Percentiles rank a stretch among this genome's conserved stretches.
Evolutionary conservation across 2,329 filamentous ascomycete genomes (phyloP).

Genomic region (Ceratocystis ficicola): DNA sequence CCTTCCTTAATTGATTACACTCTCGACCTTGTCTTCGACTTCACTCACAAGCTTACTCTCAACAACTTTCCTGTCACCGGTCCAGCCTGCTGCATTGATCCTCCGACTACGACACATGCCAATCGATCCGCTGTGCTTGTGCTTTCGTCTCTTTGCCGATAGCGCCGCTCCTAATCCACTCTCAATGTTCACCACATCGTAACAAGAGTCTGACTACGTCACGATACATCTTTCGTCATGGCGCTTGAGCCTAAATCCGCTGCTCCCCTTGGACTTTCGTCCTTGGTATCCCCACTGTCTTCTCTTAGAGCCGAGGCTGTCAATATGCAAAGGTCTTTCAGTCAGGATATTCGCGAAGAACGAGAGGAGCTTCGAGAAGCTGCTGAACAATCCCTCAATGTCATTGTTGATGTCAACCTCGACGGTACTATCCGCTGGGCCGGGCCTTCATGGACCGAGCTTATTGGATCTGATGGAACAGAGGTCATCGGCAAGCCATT

Average conservation of each 20-base stretch:
- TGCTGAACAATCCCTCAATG: conserved; percentile 90
- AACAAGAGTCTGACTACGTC: conserved; percentile 15
- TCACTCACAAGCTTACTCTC: too few species aligned
- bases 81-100: neutral
- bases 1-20: neutral
- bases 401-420: conserved; percentile 86
- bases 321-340: conserved; percentile 56
- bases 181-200: conserved; percentile 15
- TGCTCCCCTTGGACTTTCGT: conserved; percentile 13
- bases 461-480: conserved; percentile 68
- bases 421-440: conserved; percentile 90
- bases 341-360: conserved; percentile 84
- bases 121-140: neutral
- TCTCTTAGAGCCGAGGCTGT: conserved; percentile 40
- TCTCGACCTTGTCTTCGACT: neutral
- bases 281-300: conserved; percentile 31
- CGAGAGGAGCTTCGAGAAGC: conserved; percentile 88
- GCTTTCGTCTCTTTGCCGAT: conserved; percentile 14
- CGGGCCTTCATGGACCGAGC: conserved; percentile 88
- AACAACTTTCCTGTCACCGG: neutral
- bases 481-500: conserved; percentile 66
- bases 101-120: neutral
- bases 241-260: conserved; percentile 1
- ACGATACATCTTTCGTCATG: conserved; percentile 14
- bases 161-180: neutral